Evolutionary conservation across 2,329 filamentous ascomycete species (phyloP).

Genomic region (Arthrobotrys musiformis): DNA sequence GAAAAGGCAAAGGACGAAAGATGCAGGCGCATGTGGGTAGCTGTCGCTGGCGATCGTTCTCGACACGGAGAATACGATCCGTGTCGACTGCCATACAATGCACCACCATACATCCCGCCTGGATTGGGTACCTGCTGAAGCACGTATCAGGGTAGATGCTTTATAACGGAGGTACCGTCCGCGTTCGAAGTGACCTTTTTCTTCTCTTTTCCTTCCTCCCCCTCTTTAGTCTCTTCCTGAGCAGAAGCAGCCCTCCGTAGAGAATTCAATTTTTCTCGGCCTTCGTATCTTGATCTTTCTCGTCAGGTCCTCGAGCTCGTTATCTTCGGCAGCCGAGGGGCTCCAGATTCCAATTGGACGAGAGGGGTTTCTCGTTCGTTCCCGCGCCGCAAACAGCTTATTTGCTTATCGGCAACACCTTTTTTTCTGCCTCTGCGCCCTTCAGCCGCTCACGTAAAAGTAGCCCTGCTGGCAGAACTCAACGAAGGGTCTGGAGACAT

Average conservation of each 20-base stretch:
- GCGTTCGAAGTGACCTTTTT: neutral
- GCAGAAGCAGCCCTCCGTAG: no score
- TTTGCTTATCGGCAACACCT: constrained; percentile 50
- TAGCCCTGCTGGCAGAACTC: no score
- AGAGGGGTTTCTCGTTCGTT: constrained; percentile 22
- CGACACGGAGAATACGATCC: constrained; percentile 6
- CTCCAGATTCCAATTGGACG: neutral
- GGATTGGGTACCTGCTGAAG: no score
- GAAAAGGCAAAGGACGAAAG: neutral
- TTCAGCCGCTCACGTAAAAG: constrained; percentile 15
- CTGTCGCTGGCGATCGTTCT: constrained; percentile 11
- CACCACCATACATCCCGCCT: neutral
- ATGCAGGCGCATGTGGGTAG: constrained; percentile 1
- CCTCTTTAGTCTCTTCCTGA: no score
- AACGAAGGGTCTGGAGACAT: no score
- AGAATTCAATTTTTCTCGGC: neutral
- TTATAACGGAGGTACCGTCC: constrained; percentile 54
- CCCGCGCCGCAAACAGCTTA: neutral
- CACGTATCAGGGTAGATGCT: no score
- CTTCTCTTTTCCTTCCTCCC: neutral
- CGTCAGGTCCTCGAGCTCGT: neutral
- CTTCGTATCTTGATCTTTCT: no score
- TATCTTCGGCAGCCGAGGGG: constrained; percentile 4
- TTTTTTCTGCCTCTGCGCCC: constrained; percentile 9
- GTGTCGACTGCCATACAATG: constrained; percentile 1